Conservation (phyloP, 192 early-diverging fungal genomes). For the Coemansia sp. region DNA sequence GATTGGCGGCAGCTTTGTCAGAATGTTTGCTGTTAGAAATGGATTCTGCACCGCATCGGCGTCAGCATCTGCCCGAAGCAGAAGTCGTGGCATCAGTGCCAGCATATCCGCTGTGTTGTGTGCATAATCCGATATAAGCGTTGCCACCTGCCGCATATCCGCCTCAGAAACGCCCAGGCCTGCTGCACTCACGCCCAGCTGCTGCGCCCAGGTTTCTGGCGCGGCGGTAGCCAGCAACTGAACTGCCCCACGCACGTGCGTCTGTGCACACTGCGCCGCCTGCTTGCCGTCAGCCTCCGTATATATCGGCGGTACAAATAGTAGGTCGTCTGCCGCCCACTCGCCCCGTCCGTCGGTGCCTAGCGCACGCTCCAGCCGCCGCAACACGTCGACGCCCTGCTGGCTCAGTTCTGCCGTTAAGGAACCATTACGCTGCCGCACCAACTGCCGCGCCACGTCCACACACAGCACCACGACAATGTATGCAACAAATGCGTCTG, state of each 20-base stretch:
- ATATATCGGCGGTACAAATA: slow-evolving; percentile 37
- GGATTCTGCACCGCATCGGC: slow-evolving; percentile 8
- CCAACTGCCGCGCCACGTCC: slow-evolving; percentile 10
- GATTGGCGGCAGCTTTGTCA: slow-evolving; percentile 19
- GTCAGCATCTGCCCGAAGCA: background rate
- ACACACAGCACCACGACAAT: slow-evolving; percentile 11
- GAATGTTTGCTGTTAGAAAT: slow-evolving; percentile 20
- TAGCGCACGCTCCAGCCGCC: slow-evolving; percentile 11
- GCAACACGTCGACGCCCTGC: slow-evolving; percentile 17
- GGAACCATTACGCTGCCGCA: background rate
- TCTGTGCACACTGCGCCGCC: slow-evolving; percentile 8
- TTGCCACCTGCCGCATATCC: slow-evolving; percentile 39
- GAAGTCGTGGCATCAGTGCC: slow-evolving; percentile 6
- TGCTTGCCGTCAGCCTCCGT: background rate
- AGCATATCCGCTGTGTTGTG: slow-evolving; percentile 13
- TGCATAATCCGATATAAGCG: slow-evolving; percentile 16
- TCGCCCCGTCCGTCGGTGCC: slow-evolving; percentile 4
- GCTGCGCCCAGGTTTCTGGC: background rate
- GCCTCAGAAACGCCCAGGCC: slow-evolving; percentile 2
- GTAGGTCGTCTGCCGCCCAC: slow-evolving; percentile 6
- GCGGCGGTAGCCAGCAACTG: slow-evolving; percentile 4
- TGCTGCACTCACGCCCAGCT: slow-evolving; percentile 9
- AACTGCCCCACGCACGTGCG: slow-evolving; percentile 15
- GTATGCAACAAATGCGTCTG: slow-evolving; percentile 22
- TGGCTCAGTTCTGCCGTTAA: slow-evolving; percentile 4